Evolutionary conservation across 768 basidiomycete species (phyloP), one percentile per base, ranked within the genome.

Genomic region (Naganishia kalamii): DNA sequence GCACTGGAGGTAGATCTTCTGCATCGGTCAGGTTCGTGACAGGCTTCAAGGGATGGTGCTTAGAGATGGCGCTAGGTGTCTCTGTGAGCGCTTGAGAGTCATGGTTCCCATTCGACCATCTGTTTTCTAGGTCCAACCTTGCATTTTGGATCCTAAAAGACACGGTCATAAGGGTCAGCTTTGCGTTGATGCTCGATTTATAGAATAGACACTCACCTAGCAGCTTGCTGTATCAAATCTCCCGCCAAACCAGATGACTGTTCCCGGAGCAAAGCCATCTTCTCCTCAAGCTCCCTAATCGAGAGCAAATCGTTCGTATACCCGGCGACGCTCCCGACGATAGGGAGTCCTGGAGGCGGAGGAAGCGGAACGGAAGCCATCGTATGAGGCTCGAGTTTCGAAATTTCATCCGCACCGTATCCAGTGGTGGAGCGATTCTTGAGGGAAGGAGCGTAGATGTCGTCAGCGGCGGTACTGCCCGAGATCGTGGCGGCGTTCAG

Each of bases 161-260:
- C 13, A 49, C 7, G 48, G 17, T 17, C 11, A 49, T 23, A n/a
- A 52, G 54, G 35, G 2, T 23, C 32, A 23, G 32, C 33, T 40
- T n/a, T n/a, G 19, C 10, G 27, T 12, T 37, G 15, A n/a, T 57
- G 17, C 27, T 15, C 11, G 7, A 37, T 1, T 41, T 21, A 25
- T 10, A 30, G 48, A 29, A 25, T 17, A 27, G 40, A 57, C n/a
- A 37, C 43, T 44, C 27, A 57, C 54, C 35, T 57, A 23, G 54
- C 33, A 23, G 54, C 54, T 7, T 57, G 33, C n/a, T 57, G 54
- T 23, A 57, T 57, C 8, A 57, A 21, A 12, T 57, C 54, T 21
- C 54, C 33, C 10, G 54, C 54, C 54, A 57, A 15, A 12, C 54
- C 54, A 5, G 54, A 57, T 23, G 54, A 57, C 54, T 57, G 54